Base-by-base conservation (phyloP, 371 early-diverging fungal genomes). In the Apophysomyces trapeziformis region DNA sequence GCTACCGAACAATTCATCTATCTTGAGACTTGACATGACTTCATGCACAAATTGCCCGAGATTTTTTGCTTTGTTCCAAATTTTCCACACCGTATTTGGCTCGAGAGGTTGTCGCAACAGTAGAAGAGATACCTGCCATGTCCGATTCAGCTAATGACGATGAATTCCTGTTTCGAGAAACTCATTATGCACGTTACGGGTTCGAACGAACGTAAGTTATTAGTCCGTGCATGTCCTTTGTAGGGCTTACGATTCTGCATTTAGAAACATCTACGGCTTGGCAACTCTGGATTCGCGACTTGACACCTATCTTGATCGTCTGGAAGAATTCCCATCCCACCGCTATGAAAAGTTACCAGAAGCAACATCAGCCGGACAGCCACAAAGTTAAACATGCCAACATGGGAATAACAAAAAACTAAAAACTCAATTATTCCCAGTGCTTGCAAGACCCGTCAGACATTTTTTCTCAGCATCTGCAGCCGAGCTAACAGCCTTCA, bases 131-230 rank as follows among this genome's bases (percentile, higher is more conserved):
- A 26, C 32, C 32, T 26, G 32, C 32, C 32, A 50, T 50, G 63
- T 38, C 63, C 16, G 63, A 63, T 7, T 50, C 54, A 21, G n/a
- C 21, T 9, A 50, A 21, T 60, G 71, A 65, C 37, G 79, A 78
- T 46, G 72, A 78, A 58, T 60, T 68, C 12, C 56, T 82, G 9
- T 82, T 79, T 61, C 70, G 70, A 39, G 83, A 82, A 66, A 82
- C 80, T 0, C 83, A 82, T 43, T 82, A 79, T 67, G 78, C 83
- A 50, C 72, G 84, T n/a, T 80, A 74, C 58, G 79, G 77, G 0
- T 71, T 67, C 54, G 83, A 79, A 54, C 62, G 83, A 71, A 83
- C 83, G 83, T 80, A 79, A 74, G 60, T 1, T 45, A 50, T 21
- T 21, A 26, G 21, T 50, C 2, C 13, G 0, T n/a, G 32, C 21